Conservation (phyloP, 2,329 filamentous ascomycete genomes). For the Tolypocladium album region DNA sequence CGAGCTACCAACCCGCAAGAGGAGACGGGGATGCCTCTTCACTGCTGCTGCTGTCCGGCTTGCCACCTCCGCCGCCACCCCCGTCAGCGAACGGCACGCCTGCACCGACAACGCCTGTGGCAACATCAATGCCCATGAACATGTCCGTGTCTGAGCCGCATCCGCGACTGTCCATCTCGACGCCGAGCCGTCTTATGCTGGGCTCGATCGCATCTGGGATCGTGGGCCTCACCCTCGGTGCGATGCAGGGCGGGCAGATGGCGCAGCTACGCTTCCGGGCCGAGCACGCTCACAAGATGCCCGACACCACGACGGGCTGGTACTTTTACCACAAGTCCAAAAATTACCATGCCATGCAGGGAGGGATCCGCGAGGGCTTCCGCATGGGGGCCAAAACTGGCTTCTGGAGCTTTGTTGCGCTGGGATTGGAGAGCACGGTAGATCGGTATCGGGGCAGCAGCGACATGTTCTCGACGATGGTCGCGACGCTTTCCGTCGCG, state of each 20-base stretch:
- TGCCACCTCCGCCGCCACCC: not conserved
- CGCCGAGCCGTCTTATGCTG: conserved; percentile 54
- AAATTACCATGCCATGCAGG: conserved; percentile 77
- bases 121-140: not conserved
- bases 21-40: not conserved
- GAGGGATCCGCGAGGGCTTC: conserved; percentile 67
- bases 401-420: conserved; percentile 65
- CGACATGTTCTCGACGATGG: conserved; percentile 71
- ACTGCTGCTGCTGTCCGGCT: not conserved
- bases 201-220: conserved; percentile 53
- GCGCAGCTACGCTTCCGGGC: conserved; percentile 80
- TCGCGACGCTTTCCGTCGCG: conserved; percentile 75
- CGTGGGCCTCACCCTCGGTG: conserved; percentile 60
- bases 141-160: conserved; percentile 10
- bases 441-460: conserved; percentile 49
- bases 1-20: not conserved
- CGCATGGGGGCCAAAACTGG: conserved; percentile 62
- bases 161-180: conserved; percentile 51
- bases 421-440: conserved; percentile 75
- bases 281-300: conserved; percentile 91
- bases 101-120: not conserved
- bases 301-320: conserved; percentile 75
- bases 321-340: conserved; percentile 99
- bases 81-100: not conserved
- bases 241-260: conserved; percentile 60